Evolutionary conservation across 2,329 filamentous ascomycete genomes (phyloP).

Genomic region (Drechslera avenae): DNA sequence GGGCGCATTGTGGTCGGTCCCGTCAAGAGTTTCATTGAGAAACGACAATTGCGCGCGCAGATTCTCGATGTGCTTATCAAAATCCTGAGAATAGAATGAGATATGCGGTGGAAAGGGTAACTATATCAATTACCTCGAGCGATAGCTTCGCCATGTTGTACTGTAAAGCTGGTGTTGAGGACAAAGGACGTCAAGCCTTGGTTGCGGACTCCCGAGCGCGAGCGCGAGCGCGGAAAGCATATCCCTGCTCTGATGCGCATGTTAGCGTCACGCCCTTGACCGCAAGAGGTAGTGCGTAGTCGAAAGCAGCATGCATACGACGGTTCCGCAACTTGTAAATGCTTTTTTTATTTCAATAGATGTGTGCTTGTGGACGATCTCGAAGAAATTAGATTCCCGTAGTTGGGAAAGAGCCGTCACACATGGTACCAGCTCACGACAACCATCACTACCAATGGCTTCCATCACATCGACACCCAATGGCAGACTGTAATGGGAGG

Average conservation of each 20-base stretch:
- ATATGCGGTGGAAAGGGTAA: constrained; percentile 7
- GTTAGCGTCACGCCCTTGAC: too few relatives aligned
- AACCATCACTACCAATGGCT: too few relatives aligned
- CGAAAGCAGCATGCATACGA: too few relatives aligned
- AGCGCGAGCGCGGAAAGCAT: constrained; percentile 3
- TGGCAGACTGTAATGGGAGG: too few relatives aligned
- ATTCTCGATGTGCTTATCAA: constrained; percentile 41
- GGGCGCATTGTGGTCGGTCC: constrained; percentile 42
- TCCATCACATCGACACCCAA: too few relatives aligned
- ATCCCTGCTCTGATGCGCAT: not conserved
- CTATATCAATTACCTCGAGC: constrained; percentile 31
- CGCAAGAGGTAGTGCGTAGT: too few relatives aligned
- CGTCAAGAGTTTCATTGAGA: constrained; percentile 39
- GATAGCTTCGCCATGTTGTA: constrained; percentile 33
- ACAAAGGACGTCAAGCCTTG: constrained; percentile 2
- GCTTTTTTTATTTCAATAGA: too few relatives aligned
- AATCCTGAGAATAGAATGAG: constrained; percentile 32
- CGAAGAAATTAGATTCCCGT: too few relatives aligned
- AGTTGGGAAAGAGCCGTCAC: too few relatives aligned
- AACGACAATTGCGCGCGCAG: constrained; percentile 38
- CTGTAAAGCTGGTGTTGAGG: not conserved
- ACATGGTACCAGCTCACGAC: too few relatives aligned
- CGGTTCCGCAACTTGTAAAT: too few relatives aligned
- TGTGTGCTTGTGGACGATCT: too few relatives aligned
- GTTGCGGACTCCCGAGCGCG: constrained; percentile 16